Conservation (phyloP, 352 stramenopile species). For the Phytophthora europaea region DNA sequence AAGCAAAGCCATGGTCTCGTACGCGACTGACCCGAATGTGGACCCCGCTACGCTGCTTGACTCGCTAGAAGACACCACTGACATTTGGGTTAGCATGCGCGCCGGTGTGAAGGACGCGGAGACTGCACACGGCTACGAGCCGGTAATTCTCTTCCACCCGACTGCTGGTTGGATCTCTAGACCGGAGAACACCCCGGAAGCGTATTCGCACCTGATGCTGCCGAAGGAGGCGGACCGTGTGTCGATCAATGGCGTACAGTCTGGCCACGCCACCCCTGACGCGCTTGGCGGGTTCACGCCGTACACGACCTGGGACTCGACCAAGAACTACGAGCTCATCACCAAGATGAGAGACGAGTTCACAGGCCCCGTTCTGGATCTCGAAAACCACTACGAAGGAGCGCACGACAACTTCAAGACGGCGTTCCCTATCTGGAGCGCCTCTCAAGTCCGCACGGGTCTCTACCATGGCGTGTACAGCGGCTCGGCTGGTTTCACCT, state of each 20-base stretch:
- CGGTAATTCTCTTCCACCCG: slow-evolving; percentile 18
- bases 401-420: slow-evolving; percentile 26
- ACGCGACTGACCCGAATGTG: neutral
- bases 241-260: slow-evolving; percentile 29
- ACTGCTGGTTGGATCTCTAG: slow-evolving; percentile 13
- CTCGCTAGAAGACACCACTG: slow-evolving; percentile 16
- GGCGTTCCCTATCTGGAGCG: slow-evolving; percentile 20
- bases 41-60: slow-evolving; percentile 14
- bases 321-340: slow-evolving; percentile 34
- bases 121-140: slow-evolving; percentile 10
- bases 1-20: slow-evolving; percentile 2
- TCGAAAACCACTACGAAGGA: slow-evolving; percentile 36
- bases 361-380: slow-evolving; percentile 27
- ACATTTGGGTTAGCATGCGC: slow-evolving; percentile 24
- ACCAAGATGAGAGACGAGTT: slow-evolving; percentile 21
- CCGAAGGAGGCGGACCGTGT: slow-evolving; percentile 22
- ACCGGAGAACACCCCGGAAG: slow-evolving; percentile 6
- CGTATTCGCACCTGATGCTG: slow-evolving; percentile 24
- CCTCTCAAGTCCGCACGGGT: slow-evolving; percentile 30
- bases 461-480: slow-evolving; percentile 35
- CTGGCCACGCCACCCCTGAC: slow-evolving; percentile 17
- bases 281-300: slow-evolving; percentile 5
- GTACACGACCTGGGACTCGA: slow-evolving; percentile 10
- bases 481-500: slow-evolving; percentile 29
- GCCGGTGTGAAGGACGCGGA: slow-evolving; percentile 20